These are phyloP conservation scores for Diaporthe batatas DNA, from an alignment of 2,329 filamentous ascomycete genomes.

Conservation along the genomic window DNA sequence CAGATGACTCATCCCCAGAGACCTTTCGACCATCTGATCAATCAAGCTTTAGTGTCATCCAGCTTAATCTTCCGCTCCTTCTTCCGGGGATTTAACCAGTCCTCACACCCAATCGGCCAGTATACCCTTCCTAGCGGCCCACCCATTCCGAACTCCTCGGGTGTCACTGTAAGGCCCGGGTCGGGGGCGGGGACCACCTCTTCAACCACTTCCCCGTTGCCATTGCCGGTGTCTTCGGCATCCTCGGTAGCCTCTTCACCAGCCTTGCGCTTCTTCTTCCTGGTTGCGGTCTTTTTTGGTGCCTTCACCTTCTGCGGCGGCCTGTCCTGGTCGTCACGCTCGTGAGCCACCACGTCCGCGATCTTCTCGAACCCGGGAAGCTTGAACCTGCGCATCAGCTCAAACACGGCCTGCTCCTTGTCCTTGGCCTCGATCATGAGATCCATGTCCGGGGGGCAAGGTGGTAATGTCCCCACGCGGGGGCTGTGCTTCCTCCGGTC, in stretches of 20 bases:
- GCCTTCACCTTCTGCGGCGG: conserved; percentile 60
- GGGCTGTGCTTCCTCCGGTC: conserved; percentile 89
- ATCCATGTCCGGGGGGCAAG: conserved; percentile 86
- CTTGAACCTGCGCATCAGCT: conserved; percentile 89
- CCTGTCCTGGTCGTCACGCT: conserved; percentile 81
- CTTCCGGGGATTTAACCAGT: conserved; percentile 89
- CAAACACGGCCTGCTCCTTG: conserved; percentile 96
- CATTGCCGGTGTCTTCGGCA: conserved; percentile 55
- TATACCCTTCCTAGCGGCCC: conserved; percentile 86
- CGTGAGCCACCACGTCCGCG: conserved; percentile 82
- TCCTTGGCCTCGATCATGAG: conserved; percentile 99
- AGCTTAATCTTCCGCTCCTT: conserved; percentile 70
- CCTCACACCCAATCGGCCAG: conserved; percentile 91
- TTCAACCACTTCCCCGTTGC: conserved; percentile 46
- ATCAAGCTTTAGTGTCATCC: conserved; percentile 40
- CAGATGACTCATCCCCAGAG: neutral
- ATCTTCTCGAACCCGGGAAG: conserved; percentile 83
- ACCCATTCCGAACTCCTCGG: conserved; percentile 87
- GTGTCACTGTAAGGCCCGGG: conserved; percentile 56
- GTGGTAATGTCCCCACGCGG: conserved; percentile 83
- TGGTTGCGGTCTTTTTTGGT: conserved; percentile 45
- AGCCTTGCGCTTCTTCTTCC: conserved; percentile 53
- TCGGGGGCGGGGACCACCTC: neutral
- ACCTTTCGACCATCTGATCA: neutral
- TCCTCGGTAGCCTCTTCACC: conserved; percentile 48